Base-by-base conservation (phyloP, 805 yeast species). In the Saturnispora sekii region DNA sequence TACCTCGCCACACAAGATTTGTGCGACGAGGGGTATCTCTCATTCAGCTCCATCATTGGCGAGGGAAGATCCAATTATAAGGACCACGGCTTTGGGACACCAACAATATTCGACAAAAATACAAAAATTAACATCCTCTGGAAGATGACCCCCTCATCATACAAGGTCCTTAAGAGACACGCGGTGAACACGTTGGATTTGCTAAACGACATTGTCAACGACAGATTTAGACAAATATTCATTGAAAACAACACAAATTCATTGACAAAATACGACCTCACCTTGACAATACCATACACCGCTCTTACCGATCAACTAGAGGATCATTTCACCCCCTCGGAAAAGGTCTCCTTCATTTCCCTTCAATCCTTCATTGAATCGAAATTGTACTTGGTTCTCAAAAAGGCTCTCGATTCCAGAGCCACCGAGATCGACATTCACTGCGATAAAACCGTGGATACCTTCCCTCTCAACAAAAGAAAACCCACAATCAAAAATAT, bases 1-100 rank as follows among this genome's bases (percentile, higher is more conserved):
- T 89, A 83, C 57, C 59, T 90, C 49, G 94, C 96, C 3, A 76
- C 84, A 3, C 79, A 81, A 71, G 95, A 88, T 61, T 63, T 89
- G 40, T 67, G 73, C 44, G 57, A 67, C 9, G 61, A 63, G 16
- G 93, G 90, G 1, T 79, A 83, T 55, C 63, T 84, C 37, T 80
- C 84, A 28, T 82, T 84, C 57, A 69, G 76, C 47, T 78, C 85
- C 5, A 56, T 66, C 21, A 61, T 73, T 43, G 79, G 77, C 12
- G 78, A 72, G 28, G 50, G 43, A 1, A 50, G 65, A 32, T 65
- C 79, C 15, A 62, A 64, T 31, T 75, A 77, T 52, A 63, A 63
- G 44, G 73, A 66, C 28, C 21, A 10, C 4, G 89, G 89, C 1
- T 84, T 81, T 59, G 73, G 75, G 47, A 76, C 79, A 2, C 94